Base-by-base conservation (phyloP, 768 basidiomycete genomes). In the Hygrocybe punicea region DNA sequence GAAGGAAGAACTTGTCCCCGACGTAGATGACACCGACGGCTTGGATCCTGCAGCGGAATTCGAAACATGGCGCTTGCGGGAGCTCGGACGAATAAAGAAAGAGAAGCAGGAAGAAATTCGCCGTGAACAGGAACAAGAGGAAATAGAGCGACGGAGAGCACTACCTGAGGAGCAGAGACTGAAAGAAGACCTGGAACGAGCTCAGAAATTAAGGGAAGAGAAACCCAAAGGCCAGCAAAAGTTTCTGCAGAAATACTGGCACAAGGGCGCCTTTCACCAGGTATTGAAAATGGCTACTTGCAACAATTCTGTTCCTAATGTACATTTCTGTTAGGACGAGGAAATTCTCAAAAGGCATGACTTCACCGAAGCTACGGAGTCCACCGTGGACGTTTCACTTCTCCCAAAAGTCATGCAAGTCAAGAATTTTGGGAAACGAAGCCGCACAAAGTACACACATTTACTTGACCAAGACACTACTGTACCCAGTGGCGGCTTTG, bases 211-310 rank as follows among this genome's bases (percentile, higher is more conserved):
- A 33, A 80, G 97, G 55, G 87, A 87, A 54, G 91, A 91, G 53
- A 96, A 95, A 72, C 90, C 91, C 1, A 90, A 97, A 68, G 93
- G 91, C 3, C 81, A 91, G 60, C 90, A 93, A 68, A 91, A 85
- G 67, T 98, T 98, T 74, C 71, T 98, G 60, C 94, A 98, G 70
- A 98, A 97, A 73, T 99, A 97, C 70, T 98, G 93, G 86, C 97
- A 99, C 77, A 98, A 96, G 73, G 97, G 97, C 64, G 97, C 96
- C 58, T 99, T 98, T 79, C 93, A 97, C 70, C 92, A 95, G 82
- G 94, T 91, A 58, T 33, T 64, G 35, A 29, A 6, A 11, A 19
- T 23, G 39, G 29, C 47, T 40, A 54, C 36, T 33, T 44, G 33
- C 33, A 21, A 10, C 21, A 19, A 33, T 35, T 19, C 3, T 17